Evolutionary conservation across 2,329 filamentous ascomycete genomes (phyloP).

Genomic region (Lasiodiplodia sp.): DNA sequence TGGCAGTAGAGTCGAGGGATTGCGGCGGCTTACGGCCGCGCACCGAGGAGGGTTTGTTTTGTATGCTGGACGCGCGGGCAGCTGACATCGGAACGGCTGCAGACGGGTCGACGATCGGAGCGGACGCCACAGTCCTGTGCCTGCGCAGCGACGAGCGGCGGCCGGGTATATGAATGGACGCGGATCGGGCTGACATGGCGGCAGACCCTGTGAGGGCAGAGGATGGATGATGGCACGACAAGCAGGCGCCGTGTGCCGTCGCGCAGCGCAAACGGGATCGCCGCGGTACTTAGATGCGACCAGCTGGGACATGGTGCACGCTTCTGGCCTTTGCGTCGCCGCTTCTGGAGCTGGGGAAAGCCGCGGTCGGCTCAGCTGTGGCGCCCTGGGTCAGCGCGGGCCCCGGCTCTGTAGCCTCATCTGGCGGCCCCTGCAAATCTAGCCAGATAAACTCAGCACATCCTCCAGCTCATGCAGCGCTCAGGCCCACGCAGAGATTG

Average conservation of each 20-base stretch:
- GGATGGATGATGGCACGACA: slow-evolving; percentile 20
- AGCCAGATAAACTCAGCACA: slow-evolving; percentile 14
- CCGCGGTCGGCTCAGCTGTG: slow-evolving; percentile 11
- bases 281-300: slow-evolving; percentile 6
- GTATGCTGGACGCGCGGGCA: not conserved
- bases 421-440: not conserved
- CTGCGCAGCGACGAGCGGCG: slow-evolving; percentile 25
- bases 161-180: slow-evolving; percentile 30
- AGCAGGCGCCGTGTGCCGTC: slow-evolving; percentile 21
- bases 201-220: not conserved
- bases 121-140: slow-evolving; percentile 9
- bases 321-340: not conserved
- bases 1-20: not conserved
- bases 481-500: slow-evolving; percentile 8
- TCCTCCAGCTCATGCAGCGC: not conserved
- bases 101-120: not conserved
- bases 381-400: not conserved
- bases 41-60: slow-evolving; percentile 9
- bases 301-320: not conserved
- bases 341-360: slow-evolving; percentile 11
- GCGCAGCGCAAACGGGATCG: slow-evolving; percentile 6
- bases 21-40: slow-evolving; percentile 19
- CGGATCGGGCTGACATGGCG: slow-evolving; percentile 25
- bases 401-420: slow-evolving; percentile 9
- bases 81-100: slow-evolving; percentile 11